Evolutionary conservation across 192 early-diverging fungal genomes (phyloP), one percentile per base, ranked within the genome.

Genomic region (Gonapodya sp.): DNA sequence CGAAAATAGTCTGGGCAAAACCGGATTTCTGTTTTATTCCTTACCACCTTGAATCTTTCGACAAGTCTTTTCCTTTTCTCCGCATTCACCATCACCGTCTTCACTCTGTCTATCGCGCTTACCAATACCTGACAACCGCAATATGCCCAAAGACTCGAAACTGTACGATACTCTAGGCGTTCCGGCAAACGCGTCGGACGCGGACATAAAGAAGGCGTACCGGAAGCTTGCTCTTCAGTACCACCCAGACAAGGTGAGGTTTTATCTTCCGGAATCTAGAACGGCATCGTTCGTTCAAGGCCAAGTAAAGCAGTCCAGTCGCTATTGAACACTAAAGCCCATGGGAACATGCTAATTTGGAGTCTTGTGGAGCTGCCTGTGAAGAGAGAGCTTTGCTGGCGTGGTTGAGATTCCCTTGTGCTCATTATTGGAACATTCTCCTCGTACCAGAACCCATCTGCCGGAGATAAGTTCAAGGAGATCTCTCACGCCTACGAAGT

Each of bases 401-500:
- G 8, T 8, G 8, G 46, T 64, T 64, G 46, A 64, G 46, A 8
- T 64, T 64, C 8, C 8, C 46, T 64, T 24, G 8, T 64, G n/a
- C n/a, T n/a, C n/a, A n/a, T n/a, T n/a, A n/a, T n/a, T n/a, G n/a
- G n/a, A n/a, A n/a, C 46, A 8, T 64, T 64, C 24, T 16, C 24
- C 24, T 64, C 46, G 8, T 80, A n/a, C 1, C 82, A 95, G 94
- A 96, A 96, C 89, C 93, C 94, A 36, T 89, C 92, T 73, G 93
- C 94, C 36, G 93, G 90, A 73, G 95, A 97, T 35, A 89, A 93
- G 87, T 99, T 99, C 90, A 97, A 98, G 87, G 97, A 99, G 80
- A 96, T 99, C 81, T 96, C 95, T 73, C 96, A 98, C 85, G 97
- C 98, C 8, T 99, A 96, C 84, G 97, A 98, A 84, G 91, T 95